phyloP scores from a whole-genome alignment of 2,329 filamentous ascomycete genomes.

The Fonsecaea monophora region DNA sequence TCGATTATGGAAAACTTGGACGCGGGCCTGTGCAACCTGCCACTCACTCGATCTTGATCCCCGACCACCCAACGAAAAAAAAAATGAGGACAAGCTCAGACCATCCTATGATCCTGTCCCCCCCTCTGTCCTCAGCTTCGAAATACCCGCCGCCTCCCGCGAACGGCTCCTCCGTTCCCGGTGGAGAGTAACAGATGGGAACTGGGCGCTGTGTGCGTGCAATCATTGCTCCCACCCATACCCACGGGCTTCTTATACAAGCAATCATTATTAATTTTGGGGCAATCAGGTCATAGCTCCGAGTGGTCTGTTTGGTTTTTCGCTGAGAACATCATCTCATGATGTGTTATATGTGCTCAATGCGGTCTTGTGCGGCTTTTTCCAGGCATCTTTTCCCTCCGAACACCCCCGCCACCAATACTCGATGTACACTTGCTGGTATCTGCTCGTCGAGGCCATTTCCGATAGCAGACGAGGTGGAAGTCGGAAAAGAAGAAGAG shows the following conservation, averaged over 20 bases:
- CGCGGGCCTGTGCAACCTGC: not conserved
- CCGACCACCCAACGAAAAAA: too few species aligned
- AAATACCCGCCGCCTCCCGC: conserved; percentile 20
- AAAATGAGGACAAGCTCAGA: conserved; percentile 8
- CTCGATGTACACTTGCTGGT: conserved; percentile 13
- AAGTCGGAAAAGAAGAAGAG: not conserved
- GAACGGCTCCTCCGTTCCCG: conserved; percentile 23
- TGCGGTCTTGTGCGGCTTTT: conserved; percentile 20
- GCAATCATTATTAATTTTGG: conserved; percentile 9
- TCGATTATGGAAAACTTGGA: not conserved
- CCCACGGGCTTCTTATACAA: conserved; percentile 11
- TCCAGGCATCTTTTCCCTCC: conserved; percentile 17
- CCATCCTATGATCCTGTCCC: conserved; percentile 7
- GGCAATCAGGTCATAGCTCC: conserved; percentile 3
- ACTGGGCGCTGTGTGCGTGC: conserved; percentile 3
- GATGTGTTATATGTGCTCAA: conserved; percentile 2
- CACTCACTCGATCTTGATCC: not conserved
- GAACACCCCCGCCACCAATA: conserved; percentile 25
- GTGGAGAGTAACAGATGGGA: conserved; percentile 5
- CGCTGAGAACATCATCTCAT: conserved; percentile 15
- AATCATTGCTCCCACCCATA: not conserved
- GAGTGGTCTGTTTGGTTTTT: not conserved
- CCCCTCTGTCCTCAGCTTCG: not conserved
- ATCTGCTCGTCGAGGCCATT: conserved; percentile 6
- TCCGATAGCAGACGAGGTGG: not conserved